These are phyloP conservation scores for Neoboletus brunneissimus DNA, from an alignment of 768 basidiomycete genomes.

Conservation along the genomic window DNA sequence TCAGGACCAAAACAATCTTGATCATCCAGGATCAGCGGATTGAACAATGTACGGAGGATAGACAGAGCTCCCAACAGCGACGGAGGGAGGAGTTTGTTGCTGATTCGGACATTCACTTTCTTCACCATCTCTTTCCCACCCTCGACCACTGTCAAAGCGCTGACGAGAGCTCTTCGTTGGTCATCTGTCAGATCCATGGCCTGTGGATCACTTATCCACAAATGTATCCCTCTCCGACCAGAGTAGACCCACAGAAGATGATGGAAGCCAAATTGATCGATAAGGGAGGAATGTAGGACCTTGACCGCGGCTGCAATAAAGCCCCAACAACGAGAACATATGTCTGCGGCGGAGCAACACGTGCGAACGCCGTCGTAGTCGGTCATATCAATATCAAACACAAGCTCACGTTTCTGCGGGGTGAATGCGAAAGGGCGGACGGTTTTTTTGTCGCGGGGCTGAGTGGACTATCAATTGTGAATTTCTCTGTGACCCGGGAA, in stretches of 20 bases:
- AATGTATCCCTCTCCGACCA: slow-evolving; percentile 95
- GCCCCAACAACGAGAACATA: slow-evolving; percentile 91
- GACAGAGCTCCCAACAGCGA: slow-evolving; percentile 57
- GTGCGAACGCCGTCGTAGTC: slow-evolving; percentile 96
- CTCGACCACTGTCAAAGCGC: slow-evolving; percentile 79
- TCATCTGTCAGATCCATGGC: slow-evolving; percentile 92
- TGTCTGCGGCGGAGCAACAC: slow-evolving; percentile 87
- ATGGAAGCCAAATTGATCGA: slow-evolving; percentile 87
- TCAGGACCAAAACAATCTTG: slow-evolving; percentile 79
- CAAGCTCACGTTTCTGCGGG: slow-evolving; percentile 84
- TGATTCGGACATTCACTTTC: slow-evolving; percentile 68
- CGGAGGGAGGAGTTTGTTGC: slow-evolving; percentile 59
- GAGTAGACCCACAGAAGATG: slow-evolving; percentile 98
- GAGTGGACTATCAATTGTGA: neutral
- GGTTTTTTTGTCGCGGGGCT: slow-evolving; percentile 91
- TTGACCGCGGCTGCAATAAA: slow-evolving; percentile 92
- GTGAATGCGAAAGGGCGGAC: slow-evolving; percentile 64
- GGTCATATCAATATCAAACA: slow-evolving; percentile 99
- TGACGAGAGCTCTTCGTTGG: slow-evolving; percentile 82
- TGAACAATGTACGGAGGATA: slow-evolving; percentile 55
- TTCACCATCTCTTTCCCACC: slow-evolving; percentile 79
- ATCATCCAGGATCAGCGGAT: slow-evolving; percentile 66
- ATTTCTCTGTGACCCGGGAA: neutral
- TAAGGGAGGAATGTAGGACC: slow-evolving; percentile 74
- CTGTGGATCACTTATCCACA: slow-evolving; percentile 91